Base-by-base conservation (phyloP, 2,329 filamentous ascomycete species). In the Penicillium sp. region DNA sequence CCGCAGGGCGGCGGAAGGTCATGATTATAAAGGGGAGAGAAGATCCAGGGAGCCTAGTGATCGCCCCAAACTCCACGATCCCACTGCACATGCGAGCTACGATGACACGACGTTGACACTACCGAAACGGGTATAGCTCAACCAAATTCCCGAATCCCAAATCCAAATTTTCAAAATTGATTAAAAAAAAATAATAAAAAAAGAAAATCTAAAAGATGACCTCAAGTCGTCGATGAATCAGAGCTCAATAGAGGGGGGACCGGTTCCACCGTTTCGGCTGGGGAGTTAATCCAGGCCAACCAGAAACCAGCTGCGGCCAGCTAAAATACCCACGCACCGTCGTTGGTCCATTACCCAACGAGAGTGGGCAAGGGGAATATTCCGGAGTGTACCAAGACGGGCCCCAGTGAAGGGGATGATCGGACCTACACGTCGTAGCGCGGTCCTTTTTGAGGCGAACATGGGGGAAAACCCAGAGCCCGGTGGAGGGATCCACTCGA, bases 61-160 rank as follows among this genome's bases (percentile, higher is more conserved):
- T 75, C 71, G 71, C 70, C 71, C 69, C 70, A 68, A 73, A 70
- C 67, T 75, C 72, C 69, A 74, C 72, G 74, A 75, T 75, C 68
- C 69, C 67, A 69, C 63, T 60, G 61, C 65, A 71, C 70, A 74
- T 43, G 40, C 40, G 10, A 43, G n/a, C 68, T 72, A 68, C 67
- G 67, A 73, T 75, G 73, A 74, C 74, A 76, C 73, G 71, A 75
- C 73, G 71, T 75, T 76, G 73, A 75, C 72, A 73, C 71, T 70
- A 72, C 70, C 66, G 66, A 72, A 72, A 68, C 52, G 63, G 69
- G 71, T 63, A 64, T 71, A 70, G 66, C 55, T 53, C 48, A 57
- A 61, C 56, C 42, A 54, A 63, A 60, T 59, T 58, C 63, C 51
- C 37, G 51, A 53, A 40, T 53, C 35, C 25, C 51, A 25, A 42